Evolutionary conservation across 129 eudicot genomes (phyloP).

Genomic region (Helianthus tuberosus): DNA sequence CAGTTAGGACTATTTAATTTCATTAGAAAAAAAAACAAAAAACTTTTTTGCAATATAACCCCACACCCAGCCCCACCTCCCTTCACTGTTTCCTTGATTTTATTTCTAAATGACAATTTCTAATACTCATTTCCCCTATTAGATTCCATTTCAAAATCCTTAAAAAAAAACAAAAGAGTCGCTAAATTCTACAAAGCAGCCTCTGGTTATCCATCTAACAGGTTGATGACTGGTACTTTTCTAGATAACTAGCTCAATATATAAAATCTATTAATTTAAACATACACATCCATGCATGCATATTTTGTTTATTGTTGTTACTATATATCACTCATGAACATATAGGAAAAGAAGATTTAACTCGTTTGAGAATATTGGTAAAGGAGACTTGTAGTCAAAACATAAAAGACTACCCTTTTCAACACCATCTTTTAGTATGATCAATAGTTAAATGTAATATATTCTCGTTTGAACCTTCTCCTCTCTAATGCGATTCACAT

Average conservation of each 20-base stretch:
- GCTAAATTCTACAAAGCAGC: constrained; percentile 42
- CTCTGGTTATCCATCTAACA: constrained; percentile 25
- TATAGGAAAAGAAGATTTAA: too few species aligned
- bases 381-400: too few species aligned
- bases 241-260: constrained; percentile 1
- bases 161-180: constrained; percentile 51
- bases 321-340: too few species aligned
- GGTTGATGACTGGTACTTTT: constrained; percentile 42
- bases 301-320: too few species aligned
- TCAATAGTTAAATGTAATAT: too few species aligned
- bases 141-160: constrained; percentile 53
- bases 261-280: too few species aligned
- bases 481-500: too few species aligned
- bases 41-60: constrained; percentile 28
- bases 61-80: constrained; percentile 35
- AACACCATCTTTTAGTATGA: too few species aligned
- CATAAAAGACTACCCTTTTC: too few species aligned
- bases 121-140: constrained; percentile 31
- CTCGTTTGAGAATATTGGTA: too few species aligned
- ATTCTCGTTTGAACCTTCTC: too few species aligned
- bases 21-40: constrained; percentile 21
- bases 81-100: constrained; percentile 16
- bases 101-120: constrained; percentile 4
- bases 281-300: too few species aligned
- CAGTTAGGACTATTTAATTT: constrained; percentile 49